Evolutionary conservation across 768 basidiomycete genomes (phyloP).

Genomic region (Suillus weaverae): DNA sequence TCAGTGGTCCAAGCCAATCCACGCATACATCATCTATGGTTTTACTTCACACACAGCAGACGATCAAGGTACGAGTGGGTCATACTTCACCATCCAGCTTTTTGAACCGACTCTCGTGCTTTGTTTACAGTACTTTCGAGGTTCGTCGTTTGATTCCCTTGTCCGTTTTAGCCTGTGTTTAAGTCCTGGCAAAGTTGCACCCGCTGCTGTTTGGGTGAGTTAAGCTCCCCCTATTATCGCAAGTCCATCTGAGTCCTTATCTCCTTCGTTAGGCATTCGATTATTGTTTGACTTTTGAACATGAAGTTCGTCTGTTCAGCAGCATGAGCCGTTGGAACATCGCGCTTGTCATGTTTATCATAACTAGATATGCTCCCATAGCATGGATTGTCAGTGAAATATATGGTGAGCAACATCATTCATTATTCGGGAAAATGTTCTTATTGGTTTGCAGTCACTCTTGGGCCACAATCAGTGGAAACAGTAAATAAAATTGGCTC

Average conservation of each 20-base stretch:
- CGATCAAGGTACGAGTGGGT: constrained; percentile 9
- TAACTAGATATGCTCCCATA: constrained; percentile 14
- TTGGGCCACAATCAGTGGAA: constrained; percentile 2
- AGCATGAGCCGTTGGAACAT: constrained; percentile 4
- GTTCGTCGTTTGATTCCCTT: neutral
- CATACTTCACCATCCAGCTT: neutral
- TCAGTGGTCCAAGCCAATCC: neutral
- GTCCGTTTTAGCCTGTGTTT: neutral
- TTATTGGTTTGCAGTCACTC: neutral
- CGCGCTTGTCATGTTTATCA: constrained; percentile 9
- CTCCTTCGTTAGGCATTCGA: constrained; percentile 7
- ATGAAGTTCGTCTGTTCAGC: constrained; percentile 12
- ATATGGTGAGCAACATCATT: constrained; percentile 8
- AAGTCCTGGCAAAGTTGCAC: constrained; percentile 6
- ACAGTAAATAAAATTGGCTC: neutral
- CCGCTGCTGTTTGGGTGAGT: constrained; percentile 13
- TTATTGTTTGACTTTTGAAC: constrained; percentile 13
- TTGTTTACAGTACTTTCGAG: constrained; percentile 12
- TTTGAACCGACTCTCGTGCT: neutral
- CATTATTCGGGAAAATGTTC: neutral
- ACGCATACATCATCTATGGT: constrained; percentile 6
- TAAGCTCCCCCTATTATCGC: neutral
- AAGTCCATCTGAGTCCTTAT: neutral
- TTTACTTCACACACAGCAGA: constrained; percentile 13
- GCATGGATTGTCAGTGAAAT: constrained; percentile 4